Conservation (phyloP, 441 rosid genomes). For the Eruca vesicaria region DNA sequence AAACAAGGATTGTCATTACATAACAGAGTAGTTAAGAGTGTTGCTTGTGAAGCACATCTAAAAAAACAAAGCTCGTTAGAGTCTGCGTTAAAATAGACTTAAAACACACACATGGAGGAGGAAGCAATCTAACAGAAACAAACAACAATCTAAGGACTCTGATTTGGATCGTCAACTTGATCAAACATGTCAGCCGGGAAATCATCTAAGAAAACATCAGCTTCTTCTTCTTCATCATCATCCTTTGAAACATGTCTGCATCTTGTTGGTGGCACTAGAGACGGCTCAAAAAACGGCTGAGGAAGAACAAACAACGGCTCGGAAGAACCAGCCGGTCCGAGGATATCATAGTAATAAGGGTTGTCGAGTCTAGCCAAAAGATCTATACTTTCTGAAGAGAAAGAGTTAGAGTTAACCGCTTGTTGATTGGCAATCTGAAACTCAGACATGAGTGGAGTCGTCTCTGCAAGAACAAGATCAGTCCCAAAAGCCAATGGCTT, state of each 20-base stretch:
- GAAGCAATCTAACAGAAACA: not conserved
- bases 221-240: constrained; percentile 28
- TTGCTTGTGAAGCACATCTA: constrained; percentile 12
- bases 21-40: constrained; percentile 5
- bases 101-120: constrained; percentile 8
- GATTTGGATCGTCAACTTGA: constrained; percentile 56
- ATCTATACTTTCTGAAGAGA: constrained; percentile 57
- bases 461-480: constrained; percentile 22
- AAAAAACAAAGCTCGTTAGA: not conserved
- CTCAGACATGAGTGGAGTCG: constrained; percentile 18
- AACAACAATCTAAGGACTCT: constrained; percentile 41
- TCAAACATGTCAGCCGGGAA: constrained; percentile 78
- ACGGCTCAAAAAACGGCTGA: constrained; percentile 50
- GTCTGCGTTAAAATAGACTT: not conserved
- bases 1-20: constrained; percentile 20
- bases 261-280: constrained; percentile 2
- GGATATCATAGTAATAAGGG: constrained; percentile 49
- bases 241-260: constrained; percentile 31
- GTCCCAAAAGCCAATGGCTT: constrained; percentile 35
- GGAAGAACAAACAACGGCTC: constrained; percentile 41
- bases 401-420: constrained; percentile 27
- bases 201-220: constrained; percentile 67
- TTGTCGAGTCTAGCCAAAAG: constrained; percentile 59
- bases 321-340: constrained; percentile 48
- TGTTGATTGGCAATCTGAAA: constrained; percentile 38